Evolutionary conservation across 1,284 basidiomycete genomes (phyloP).

Genomic region (Marasmius sp.): DNA sequence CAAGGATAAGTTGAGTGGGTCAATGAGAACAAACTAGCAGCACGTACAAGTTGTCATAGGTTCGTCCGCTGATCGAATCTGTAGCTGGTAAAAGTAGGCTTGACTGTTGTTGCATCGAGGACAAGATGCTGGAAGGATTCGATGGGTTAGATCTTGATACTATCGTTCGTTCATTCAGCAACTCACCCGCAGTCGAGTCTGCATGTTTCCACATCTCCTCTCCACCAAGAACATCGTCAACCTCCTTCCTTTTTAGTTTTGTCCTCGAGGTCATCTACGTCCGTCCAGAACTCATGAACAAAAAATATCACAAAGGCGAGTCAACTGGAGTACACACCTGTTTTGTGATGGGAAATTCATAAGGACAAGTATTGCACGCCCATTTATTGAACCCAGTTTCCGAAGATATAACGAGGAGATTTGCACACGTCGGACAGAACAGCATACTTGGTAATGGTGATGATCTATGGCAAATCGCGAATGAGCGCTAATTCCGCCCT

Average conservation of each 20-base stretch:
- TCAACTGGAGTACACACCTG: conserved; percentile 48
- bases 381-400: conserved; percentile 84
- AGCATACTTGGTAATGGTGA: conserved; percentile 52
- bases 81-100: conserved; percentile 97
- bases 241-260: conserved; percentile 81
- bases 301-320: background rate
- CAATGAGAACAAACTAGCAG: background rate
- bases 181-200: conserved; percentile 80
- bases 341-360: conserved; percentile 88
- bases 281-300: background rate
- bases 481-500: too few relatives aligned
- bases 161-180: background rate
- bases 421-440: conserved; percentile 95
- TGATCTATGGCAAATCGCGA: too few relatives aligned
- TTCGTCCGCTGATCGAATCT: conserved; percentile 95
- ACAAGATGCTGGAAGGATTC: conserved; percentile 64
- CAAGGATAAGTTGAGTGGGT: background rate
- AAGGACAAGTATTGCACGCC: conserved; percentile 93
- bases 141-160: background rate
- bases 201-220: conserved; percentile 96
- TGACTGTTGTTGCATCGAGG: conserved; percentile 88
- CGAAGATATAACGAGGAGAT: conserved; percentile 83
- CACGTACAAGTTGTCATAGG: conserved; percentile 94
- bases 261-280: conserved; percentile 85
- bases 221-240: conserved; percentile 93